phyloP scores from a whole-genome alignment of 495 filamentous ascomycete genomes.

The Penicillium atrosanguineum region DNA sequence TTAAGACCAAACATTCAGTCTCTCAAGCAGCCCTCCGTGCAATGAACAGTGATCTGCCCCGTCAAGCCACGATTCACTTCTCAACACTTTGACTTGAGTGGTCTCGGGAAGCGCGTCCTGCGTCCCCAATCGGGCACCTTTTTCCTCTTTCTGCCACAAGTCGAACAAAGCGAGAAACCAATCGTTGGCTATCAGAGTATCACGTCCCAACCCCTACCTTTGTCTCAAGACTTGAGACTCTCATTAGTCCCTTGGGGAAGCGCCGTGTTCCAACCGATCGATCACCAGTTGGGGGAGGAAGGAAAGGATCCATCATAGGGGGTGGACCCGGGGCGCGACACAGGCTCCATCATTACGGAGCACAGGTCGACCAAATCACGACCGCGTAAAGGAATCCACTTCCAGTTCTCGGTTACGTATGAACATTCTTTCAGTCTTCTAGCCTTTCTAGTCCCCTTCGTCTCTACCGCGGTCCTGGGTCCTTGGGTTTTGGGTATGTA shows the following conservation, averaged over 20 bases:
- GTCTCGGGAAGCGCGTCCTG: constrained; percentile 15
- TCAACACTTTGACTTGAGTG: neutral
- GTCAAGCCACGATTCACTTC: neutral
- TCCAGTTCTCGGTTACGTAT: constrained; percentile 38
- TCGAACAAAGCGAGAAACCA: constrained; percentile 16
- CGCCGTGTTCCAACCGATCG: constrained; percentile 1
- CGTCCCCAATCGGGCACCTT: constrained; percentile 11
- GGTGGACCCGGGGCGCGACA: constrained; percentile 10
- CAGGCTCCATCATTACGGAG: constrained; percentile 12
- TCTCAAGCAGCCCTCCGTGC: constrained; percentile 16
- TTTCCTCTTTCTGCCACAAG: constrained; percentile 6
- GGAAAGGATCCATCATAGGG: constrained; percentile 20
- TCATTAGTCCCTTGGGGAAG: neutral
- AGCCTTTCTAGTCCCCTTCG: constrained; percentile 29
- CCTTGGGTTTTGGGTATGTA: neutral
- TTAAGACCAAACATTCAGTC: constrained; percentile 22
- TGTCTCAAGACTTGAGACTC: neutral
- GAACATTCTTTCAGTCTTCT: constrained; percentile 41
- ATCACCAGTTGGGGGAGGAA: constrained; percentile 8
- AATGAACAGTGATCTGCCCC: neutral
- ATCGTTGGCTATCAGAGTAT: neutral
- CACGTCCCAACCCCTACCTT: neutral
- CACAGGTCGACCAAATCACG: constrained; percentile 9
- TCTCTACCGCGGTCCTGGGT: constrained; percentile 18
- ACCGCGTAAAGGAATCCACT: constrained; percentile 20